Base-by-base conservation (phyloP, 2,329 filamentous ascomycete genomes). In the Arthroderma sp. region DNA sequence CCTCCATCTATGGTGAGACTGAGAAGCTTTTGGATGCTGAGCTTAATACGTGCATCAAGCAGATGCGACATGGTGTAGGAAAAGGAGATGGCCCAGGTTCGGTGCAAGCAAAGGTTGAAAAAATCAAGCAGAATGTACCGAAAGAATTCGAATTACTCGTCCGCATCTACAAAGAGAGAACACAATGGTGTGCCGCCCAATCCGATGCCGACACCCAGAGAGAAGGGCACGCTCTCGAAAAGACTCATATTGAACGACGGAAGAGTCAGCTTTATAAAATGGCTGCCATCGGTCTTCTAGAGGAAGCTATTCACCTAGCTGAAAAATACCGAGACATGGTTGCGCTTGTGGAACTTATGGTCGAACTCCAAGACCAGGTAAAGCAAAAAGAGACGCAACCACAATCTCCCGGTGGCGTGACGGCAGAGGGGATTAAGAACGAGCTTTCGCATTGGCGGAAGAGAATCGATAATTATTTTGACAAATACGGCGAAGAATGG, bases 291-390 rank as follows among this genome's bases (percentile, higher is more conserved):
- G 75, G 72, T 15, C 66, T 75, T 50, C 63, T 72, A n/a, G 66
- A 72, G 15, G 68, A 73, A 47, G 78, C 76, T 3, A 74, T 83
- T 56, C 61, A 62, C 4, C 58, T 83, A 40, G 78, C 78, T 2
- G 79, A 83, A 58, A 71, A 73, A 41, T 76, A 79, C 55, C 63
- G 66, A 40, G 77, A 83, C 51, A 77, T 82, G 68, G 61, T 66
- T n/a, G 77, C 75, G 3, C 66, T 84, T 34, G 78, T 78, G 4
- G 67, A 71, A 40, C 59, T 67, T 31, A 61, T 67, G 41, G 59
- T 66, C 43, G 64, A 67, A 43, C 54, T 66, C 29, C 62, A 64
- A 59, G 53, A 63, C 61, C 53, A 63, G 55, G 54, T 60, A 37
- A 56, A 63, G 45, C 48, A 51, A 36, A 53, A 54, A 22, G 48